Base-by-base conservation (phyloP, 345 rosid genomes). In the Gossypium stocksii region DNA sequence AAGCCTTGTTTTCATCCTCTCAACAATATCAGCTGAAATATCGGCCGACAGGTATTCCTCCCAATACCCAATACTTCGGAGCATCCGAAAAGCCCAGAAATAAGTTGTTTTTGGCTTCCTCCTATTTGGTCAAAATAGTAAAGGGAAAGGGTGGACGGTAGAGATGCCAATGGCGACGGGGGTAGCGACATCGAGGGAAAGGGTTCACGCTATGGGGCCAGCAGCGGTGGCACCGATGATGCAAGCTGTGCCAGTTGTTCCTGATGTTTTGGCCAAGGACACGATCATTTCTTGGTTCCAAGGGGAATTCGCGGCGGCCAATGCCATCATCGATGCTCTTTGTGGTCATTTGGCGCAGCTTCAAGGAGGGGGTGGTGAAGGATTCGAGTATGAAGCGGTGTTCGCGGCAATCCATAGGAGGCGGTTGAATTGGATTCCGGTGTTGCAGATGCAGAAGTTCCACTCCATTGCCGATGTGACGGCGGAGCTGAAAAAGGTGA, bases 341-440 rank as follows among this genome's bases (percentile, higher is more conserved):
- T 95, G 99, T 71, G 82, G 85, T 2, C 99, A 95, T 87, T 82
- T 94, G 7, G 80, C 86, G 54, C 79, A 83, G 79, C 64, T 82
- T 60, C 74, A 45, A 17, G 78, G 73, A 1, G 80, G 75, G 20
- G 81, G 62, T 1, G 88, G 73, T 0, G 76, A 61, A 16, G 80
- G 83, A 64, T 79, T 86, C 16, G 92, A 86, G 41, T 90, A 92
- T 73, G 92, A 83, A 61, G 82, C 87, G 27, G 87, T 89, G n/a
- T 91, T 93, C 77, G 77, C 91, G 62, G 99, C 97, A 48, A 83
- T 94, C 72, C 99, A 94, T 61, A 66, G 93, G 76, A 81, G 98
- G 85, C 77, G 99, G 85, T 74, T 94, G 80, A 94, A 94, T 85
- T 94, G 98, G 99, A 93, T 94, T 89, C 97, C 99, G 27, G 87